Base-by-base conservation (phyloP, 352 stramenopile species). In the Blastocystis sp. region DNA sequence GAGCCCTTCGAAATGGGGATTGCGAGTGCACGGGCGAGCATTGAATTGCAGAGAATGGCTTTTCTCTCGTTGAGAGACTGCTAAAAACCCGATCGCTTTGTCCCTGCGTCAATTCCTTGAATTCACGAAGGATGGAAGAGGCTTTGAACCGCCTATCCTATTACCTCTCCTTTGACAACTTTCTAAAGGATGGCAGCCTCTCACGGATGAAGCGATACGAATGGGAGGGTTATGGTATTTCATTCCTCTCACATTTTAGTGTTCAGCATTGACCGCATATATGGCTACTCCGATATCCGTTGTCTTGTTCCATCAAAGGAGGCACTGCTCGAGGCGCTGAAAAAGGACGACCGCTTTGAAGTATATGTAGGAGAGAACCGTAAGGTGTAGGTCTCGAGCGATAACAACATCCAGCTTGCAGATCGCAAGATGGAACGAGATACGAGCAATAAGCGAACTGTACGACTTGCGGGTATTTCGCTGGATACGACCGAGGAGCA, bases 1-100 rank as follows among this genome's bases (percentile, higher is more conserved):
- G 61, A 23, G 19, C 23, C 59, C 69, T 5, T 56, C 1, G 34
- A n/a, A 28, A 84, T 3, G 66, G 3, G 40, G 2, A 28, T 34
- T 9, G 60, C 5, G 43, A 84, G n/a, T 2, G 60, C 23, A 56
- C 74, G 74, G 14, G 53, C 40, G 5, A 84, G 48, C 74, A 84
- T 38, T 9, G 28, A 34, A 34, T 34, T 61, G 11, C 11, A 61
- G 21, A 61, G 21, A 21, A 21, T 21, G 53, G 21, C 11, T 61
- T 81, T 65, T 69, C 62, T 17, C 21, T 34, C 11, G 11, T 48
- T 48, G 7, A 48, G 21, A 52, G 34, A n/a, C 40, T 48, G 0
- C 0, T 21, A 28, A 74, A 74, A 52, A 74, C 64, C 34, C 64
- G 64, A 23, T 74, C 64, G 21, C 17, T 23, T 5, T 1, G 17